A percentile compares a stretch with the other conserved stretches of the same genome.
Conservation (phyloP, 305 asterid genomes). For the Solanum aculeatissimum region DNA sequence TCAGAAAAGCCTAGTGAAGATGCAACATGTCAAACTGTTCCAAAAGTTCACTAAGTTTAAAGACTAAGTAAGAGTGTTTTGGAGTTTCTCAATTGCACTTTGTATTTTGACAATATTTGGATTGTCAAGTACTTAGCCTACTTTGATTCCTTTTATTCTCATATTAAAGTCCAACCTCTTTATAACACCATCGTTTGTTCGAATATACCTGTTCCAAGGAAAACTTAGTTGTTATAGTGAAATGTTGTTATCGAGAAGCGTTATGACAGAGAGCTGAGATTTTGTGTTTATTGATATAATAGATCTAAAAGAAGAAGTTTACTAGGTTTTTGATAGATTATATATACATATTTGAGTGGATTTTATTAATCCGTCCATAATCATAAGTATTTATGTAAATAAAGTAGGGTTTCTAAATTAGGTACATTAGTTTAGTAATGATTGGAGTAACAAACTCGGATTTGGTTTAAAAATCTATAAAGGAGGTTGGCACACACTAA, state of each 20-base stretch:
- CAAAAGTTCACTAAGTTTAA: not conserved
- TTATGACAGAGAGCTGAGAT: too few species aligned
- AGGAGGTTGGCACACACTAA: not conserved
- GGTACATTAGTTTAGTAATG: not conserved
- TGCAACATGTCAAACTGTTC: not conserved
- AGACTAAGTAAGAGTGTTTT: not conserved
- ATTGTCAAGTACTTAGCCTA: not conserved
- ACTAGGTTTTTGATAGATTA: not conserved
- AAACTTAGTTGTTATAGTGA: not conserved
- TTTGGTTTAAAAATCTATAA: not conserved
- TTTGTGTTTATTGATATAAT: not conserved
- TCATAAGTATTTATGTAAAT: not conserved
- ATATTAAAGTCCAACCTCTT: not conserved
- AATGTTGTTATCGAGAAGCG: not conserved
- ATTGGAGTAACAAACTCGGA: not conserved
- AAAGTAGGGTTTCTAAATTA: not conserved
- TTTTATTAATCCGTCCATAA: not conserved
- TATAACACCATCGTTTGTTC: not conserved
- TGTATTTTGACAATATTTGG: not conserved
- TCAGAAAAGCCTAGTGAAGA: slow-evolving; percentile 9
- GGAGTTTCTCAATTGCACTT: not conserved
- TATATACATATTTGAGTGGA: not conserved
- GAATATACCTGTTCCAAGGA: too few species aligned
- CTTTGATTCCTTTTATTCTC: not conserved
- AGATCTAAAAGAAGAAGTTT: not conserved